Evolutionary conservation across 257 asterid genomes (phyloP).

Genomic region (Salvia splendens): DNA sequence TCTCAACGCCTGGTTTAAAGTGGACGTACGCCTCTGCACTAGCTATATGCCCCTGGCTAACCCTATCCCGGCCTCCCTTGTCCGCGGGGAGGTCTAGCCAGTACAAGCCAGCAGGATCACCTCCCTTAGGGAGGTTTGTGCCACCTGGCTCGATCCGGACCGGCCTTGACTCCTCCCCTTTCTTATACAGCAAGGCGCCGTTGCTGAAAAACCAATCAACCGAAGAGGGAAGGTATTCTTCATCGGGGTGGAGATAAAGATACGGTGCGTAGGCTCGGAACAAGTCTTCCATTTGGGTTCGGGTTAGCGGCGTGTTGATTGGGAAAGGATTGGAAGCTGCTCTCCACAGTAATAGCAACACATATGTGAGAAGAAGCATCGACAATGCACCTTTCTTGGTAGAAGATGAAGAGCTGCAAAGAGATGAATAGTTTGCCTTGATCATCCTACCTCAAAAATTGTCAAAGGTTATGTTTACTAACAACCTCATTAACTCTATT

Average conservation of each 20-base stretch:
- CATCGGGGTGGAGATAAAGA: constrained; percentile 67
- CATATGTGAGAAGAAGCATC: too few species aligned
- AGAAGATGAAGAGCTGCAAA: too few species aligned
- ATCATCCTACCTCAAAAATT: too few species aligned
- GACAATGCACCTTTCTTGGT: too few species aligned
- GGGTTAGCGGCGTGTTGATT: constrained; percentile 40
- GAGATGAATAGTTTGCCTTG: too few species aligned
- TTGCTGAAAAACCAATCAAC: constrained; percentile 74
- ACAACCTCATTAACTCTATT: too few species aligned
- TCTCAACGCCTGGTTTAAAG: constrained; percentile 36
- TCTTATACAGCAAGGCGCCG: constrained; percentile 61
- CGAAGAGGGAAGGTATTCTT: constrained; percentile 64
- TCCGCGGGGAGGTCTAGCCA: constrained; percentile 78
- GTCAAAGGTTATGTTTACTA: too few species aligned
- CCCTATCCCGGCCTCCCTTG: constrained; percentile 35
- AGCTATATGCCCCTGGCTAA: constrained; percentile 56
- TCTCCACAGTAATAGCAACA: too few species aligned
- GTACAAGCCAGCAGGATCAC: constrained; percentile 48
- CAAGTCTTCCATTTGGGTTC: constrained; percentile 46
- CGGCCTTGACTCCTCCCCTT: constrained; percentile 62
- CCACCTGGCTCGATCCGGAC: constrained; percentile 50
- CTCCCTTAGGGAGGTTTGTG: constrained; percentile 77
- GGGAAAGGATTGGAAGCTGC: too few species aligned
- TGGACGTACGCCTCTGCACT: constrained; percentile 68
- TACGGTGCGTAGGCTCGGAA: constrained; percentile 60